A percentile compares a stretch with the other conserved stretches of the same genome.
Conservation (phyloP, 768 basidiomycete species). For the Gymnopilus junonius region DNA sequence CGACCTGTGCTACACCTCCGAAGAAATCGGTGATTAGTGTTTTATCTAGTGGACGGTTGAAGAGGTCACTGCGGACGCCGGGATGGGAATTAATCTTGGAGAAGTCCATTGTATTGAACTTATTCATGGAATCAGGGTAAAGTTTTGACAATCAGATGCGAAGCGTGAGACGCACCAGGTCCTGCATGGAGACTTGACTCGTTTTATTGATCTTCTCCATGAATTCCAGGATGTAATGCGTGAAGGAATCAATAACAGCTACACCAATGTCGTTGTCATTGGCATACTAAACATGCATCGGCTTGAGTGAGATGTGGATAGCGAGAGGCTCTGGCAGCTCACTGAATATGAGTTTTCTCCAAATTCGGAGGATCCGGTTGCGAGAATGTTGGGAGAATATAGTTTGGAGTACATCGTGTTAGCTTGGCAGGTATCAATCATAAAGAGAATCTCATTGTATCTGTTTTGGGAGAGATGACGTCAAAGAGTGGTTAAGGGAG, state of each 20-base stretch:
- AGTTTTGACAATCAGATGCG: background rate
- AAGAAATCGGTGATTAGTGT: constrained; percentile 84
- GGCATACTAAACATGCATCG: constrained; percentile 73
- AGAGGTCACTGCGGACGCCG: constrained; percentile 89
- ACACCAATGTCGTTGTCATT: constrained; percentile 95
- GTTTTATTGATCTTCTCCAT: constrained; percentile 96
- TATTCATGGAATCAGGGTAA: background rate
- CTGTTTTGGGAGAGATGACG: constrained; percentile 35
- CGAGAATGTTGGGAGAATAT: constrained; percentile 91
- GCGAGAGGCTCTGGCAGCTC: constrained; percentile 26
- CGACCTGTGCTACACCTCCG: constrained; percentile 85
- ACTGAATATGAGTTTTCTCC: constrained; percentile 95
- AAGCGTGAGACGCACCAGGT: constrained; percentile 61
- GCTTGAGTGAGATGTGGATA: background rate
- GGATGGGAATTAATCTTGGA: constrained; percentile 80
- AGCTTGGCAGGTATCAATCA: constrained; percentile 98
- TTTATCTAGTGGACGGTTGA: constrained; percentile 63
- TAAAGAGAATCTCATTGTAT: constrained; percentile 97
- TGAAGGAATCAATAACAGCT: constrained; percentile 93
- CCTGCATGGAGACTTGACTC: constrained; percentile 74
- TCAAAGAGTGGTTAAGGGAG: background rate
- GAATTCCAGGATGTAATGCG: constrained; percentile 88
- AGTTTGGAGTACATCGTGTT: constrained; percentile 94
- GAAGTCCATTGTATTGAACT: constrained; percentile 85
- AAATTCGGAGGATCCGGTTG: constrained; percentile 84